phyloP scores from a whole-genome alignment of 352 stramenopile species.

The Globisporangium orthogonon region DNA sequence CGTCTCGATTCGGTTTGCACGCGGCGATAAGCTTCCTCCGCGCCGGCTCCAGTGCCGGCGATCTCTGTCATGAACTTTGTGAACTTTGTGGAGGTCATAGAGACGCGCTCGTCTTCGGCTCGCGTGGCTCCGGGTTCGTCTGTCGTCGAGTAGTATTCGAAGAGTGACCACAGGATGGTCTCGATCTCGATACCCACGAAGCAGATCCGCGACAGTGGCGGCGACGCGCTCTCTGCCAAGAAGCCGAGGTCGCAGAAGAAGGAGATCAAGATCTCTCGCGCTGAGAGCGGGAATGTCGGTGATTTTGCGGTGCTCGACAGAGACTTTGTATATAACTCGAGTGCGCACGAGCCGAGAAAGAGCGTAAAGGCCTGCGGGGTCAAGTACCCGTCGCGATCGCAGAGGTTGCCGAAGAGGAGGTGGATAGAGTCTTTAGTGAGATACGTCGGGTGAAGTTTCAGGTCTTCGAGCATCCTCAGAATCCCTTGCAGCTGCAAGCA shows the following conservation, averaged over 20 bases:
- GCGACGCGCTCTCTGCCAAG: conserved; percentile 36
- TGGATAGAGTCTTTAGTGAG: conserved; percentile 45
- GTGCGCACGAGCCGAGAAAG: conserved; percentile 52
- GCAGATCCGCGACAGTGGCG: conserved; percentile 28
- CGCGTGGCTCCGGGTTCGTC: background rate
- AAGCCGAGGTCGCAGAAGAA: conserved; percentile 66
- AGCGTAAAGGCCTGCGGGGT: conserved; percentile 39
- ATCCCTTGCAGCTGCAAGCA: conserved; percentile 32
- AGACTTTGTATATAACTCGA: conserved; percentile 46
- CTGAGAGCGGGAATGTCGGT: conserved; percentile 34
- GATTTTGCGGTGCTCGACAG: background rate
- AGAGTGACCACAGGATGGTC: conserved; percentile 69
- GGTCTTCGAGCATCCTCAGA: conserved; percentile 47
- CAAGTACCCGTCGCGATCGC: conserved; percentile 27
- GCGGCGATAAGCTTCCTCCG: conserved; percentile 36
- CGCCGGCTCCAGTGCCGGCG: conserved; percentile 22
- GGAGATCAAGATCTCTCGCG: conserved; percentile 55
- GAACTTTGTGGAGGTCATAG: conserved; percentile 46
- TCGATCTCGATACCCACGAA: conserved; percentile 67
- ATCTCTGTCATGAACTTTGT: conserved; percentile 68
- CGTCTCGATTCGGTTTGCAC: conserved; percentile 30
- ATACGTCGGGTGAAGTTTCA: conserved; percentile 52
- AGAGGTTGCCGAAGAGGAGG: conserved; percentile 35
- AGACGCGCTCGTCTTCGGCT: conserved; percentile 27
- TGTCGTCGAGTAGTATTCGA: conserved; percentile 62